Base-by-base conservation (phyloP, 2,329 filamentous ascomycete genomes). In the Venturia pyrina region DNA sequence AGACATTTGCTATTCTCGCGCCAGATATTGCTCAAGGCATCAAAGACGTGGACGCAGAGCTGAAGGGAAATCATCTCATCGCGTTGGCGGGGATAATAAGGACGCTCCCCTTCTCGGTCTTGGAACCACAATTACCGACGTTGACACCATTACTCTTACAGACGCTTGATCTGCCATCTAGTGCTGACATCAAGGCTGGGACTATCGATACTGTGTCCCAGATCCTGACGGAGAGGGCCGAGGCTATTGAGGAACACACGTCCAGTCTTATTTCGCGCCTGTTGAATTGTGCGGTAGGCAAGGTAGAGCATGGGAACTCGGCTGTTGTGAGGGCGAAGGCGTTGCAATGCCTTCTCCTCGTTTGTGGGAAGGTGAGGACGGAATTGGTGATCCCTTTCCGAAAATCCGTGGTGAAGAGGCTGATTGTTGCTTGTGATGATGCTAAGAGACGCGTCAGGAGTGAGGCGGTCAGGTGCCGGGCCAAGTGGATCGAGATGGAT, bases 101-200 rank as follows among this genome's bases (percentile, higher is more conserved):
- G 62, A 83, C 83, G 71, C 81, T 87, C 56, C 82, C 86, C 0
- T 84, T 86, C 43, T 76, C 81, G 5, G 79, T 89, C 56, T 80
- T 88, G 15, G 80, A 86, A 70, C 80, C 84, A 17, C 83, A 86
- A 70, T 78, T 88, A 10, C 76, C 78, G 1, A 81, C 81, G 5
- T 77, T 89, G 1, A 77, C 85, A 5, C 84, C 85, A 0, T 77
- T 88, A 0, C 80, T 89, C 21, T 78, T 89, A 0, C 87, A 89
- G 71, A 84, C 81, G 41, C 79, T 89, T 5, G 86, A 89, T 69
- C 77, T 86, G 3, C 48, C 48, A 5, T 53, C 48, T 15, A 24
- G n/a, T 2, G 21, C 48, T n/a, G 76, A 77, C 13, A 83, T 88
- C 68, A 87, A 87, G 69, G 78, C 81, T 65, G 83, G 84, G 5